Conservation (phyloP, 805 yeast species). For the Zygoascus ofunaensis region DNA sequence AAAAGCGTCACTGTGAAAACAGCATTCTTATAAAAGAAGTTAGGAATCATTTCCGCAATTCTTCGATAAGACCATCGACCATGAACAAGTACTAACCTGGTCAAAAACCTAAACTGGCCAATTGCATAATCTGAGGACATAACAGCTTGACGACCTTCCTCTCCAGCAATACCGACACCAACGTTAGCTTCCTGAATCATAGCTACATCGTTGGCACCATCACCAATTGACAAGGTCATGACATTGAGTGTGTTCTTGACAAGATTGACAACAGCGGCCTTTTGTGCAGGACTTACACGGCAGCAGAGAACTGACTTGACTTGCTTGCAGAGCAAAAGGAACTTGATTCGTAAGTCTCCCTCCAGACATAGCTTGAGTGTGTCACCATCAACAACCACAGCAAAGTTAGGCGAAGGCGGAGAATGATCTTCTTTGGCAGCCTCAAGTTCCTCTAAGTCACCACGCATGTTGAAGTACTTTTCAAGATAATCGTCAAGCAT, state of each 20-base stretch:
- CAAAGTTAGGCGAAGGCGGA: conserved; percentile 50
- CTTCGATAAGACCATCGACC: conserved; percentile 78
- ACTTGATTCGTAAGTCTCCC: conserved; percentile 41
- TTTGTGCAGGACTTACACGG: conserved; percentile 80
- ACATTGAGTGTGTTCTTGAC: conserved; percentile 60
- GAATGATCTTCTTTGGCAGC: conserved; percentile 53
- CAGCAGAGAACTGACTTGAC: conserved; percentile 74
- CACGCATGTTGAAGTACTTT: conserved; percentile 43
- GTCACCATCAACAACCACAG: conserved; percentile 67
- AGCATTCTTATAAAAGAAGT: conserved; percentile 71
- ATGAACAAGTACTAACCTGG: conserved; percentile 60
- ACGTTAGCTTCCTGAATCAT: conserved; percentile 83
- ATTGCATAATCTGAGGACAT: conserved; percentile 81
- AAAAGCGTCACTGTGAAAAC: conserved; percentile 65
- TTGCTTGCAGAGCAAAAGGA: conserved; percentile 62
- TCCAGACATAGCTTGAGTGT: conserved; percentile 47
- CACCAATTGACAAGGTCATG: conserved; percentile 78
- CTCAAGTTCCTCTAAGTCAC: conserved; percentile 41
- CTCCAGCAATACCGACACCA: conserved; percentile 83
- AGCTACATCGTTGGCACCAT: conserved; percentile 82
- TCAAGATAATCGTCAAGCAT: conserved; percentile 40
- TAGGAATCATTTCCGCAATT: conserved; percentile 70
- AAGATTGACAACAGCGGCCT: conserved; percentile 62
- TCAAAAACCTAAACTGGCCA: conserved; percentile 66
- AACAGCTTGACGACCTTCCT: conserved; percentile 79